phyloP scores from a whole-genome alignment of 1,284 basidiomycete genomes.

The Phellinidium pouzarii region DNA sequence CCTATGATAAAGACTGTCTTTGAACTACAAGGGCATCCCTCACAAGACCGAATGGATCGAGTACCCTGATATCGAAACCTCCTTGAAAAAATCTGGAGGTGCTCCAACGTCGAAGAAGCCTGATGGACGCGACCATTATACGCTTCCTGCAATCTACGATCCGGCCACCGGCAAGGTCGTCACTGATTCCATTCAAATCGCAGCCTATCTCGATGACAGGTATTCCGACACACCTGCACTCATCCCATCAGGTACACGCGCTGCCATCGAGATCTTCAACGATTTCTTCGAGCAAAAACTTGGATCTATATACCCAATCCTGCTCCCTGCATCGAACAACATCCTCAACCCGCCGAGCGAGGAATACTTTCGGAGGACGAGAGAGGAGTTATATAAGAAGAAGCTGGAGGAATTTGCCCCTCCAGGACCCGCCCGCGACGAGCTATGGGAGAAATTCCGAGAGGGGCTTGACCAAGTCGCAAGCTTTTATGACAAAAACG shows the following conservation, averaged over 20 bases:
- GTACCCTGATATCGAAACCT: conserved; percentile 21
- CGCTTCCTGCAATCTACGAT: conserved; percentile 25
- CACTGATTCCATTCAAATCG: conserved; percentile 22
- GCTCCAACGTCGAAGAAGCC: conserved; percentile 11
- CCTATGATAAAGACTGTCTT: conserved; percentile 1
- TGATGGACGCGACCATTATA: conserved; percentile 22
- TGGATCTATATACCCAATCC: conserved; percentile 15
- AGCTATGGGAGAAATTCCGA: conserved; percentile 24
- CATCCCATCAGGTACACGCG: conserved; percentile 17
- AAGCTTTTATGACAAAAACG: conserved; percentile 12
- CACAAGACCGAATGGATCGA: conserved; percentile 20
- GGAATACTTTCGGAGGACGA: conserved; percentile 28
- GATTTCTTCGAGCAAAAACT: conserved; percentile 1
- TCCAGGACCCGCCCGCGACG: conserved; percentile 23
- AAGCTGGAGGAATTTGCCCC: conserved; percentile 32
- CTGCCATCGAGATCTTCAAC: conserved; percentile 3
- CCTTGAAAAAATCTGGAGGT: conserved; percentile 16
- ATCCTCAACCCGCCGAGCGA: conserved; percentile 28
- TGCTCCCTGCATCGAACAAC: conserved; percentile 14
- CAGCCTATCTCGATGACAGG: conserved; percentile 22
- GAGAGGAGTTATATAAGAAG: conserved; percentile 23
- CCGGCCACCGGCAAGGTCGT: conserved; percentile 18
- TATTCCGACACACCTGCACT: conserved; percentile 20
- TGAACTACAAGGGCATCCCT: conserved; percentile 20
- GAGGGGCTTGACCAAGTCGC: conserved; percentile 24